Conservation (phyloP, 2,329 filamentous ascomycete genomes). For the Fusarium agapanthi region DNA sequence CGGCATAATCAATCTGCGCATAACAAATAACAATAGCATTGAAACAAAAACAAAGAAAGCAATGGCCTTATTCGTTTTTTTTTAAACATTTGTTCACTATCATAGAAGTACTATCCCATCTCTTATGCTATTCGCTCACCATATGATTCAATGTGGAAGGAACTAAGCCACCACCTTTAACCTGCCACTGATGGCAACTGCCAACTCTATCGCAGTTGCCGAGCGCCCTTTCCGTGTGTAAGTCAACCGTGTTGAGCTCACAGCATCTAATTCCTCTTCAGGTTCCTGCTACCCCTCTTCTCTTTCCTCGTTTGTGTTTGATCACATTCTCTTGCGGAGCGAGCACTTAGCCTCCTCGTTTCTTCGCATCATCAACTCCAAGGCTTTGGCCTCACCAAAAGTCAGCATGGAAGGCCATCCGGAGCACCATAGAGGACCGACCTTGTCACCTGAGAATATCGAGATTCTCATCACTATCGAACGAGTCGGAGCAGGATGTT, state of each 20-base stretch:
- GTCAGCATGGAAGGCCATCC: slow-evolving; percentile 24
- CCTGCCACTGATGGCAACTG: slow-evolving; percentile 32
- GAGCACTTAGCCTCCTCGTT: neutral
- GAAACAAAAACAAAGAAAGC: neutral
- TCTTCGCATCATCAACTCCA: neutral
- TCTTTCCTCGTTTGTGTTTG: neutral
- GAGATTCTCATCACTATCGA: slow-evolving; percentile 60
- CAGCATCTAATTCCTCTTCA: neutral
- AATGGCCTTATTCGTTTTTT: fast-evolving
- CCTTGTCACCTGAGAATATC: slow-evolving; percentile 50
- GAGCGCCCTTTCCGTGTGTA: slow-evolving; percentile 2
- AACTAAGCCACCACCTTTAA: slow-evolving; percentile 14
- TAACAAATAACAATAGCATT: neutral
- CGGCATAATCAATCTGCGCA: neutral
- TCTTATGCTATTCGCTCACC: neutral
- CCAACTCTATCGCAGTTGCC: slow-evolving; percentile 17
- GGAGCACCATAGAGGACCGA: slow-evolving; percentile 9
- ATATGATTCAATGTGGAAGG: neutral
- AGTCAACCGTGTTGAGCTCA: neutral
- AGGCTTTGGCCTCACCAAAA: neutral
- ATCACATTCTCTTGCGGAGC: neutral
- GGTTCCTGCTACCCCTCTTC: neutral
- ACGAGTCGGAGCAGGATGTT: slow-evolving; percentile 62
- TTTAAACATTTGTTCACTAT: neutral
- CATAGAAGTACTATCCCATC: neutral